Conservation (phyloP, 495 filamentous ascomycete species). For the Neurospora sp. region DNA sequence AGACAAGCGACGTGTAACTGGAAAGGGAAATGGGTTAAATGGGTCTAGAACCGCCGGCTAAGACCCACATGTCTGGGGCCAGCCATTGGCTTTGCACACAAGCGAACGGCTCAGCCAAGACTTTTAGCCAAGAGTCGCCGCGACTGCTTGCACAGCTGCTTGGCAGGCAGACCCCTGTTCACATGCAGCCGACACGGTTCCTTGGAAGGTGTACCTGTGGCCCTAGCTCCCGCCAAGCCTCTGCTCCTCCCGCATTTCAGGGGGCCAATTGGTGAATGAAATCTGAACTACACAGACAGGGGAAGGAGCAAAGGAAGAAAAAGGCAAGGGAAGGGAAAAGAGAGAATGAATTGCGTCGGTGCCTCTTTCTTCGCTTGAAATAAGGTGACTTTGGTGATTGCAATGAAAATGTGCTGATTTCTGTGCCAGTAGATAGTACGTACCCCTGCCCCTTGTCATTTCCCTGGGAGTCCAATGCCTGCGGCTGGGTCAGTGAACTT, state of each 20-base stretch:
- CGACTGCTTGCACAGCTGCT: neutral
- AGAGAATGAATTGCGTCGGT: neutral
- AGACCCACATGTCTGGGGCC: neutral
- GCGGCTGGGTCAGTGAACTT: neutral
- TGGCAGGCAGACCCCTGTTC: neutral
- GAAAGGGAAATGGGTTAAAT: constrained; percentile 5
- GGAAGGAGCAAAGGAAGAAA: neutral
- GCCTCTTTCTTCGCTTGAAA: neutral
- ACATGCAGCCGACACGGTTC: neutral
- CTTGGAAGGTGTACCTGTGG: neutral
- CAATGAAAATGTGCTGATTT: neutral
- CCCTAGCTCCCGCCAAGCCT: neutral
- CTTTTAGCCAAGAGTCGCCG: constrained; percentile 3
- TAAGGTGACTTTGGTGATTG: neutral
- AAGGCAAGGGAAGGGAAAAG: neutral
- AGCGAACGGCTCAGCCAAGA: neutral
- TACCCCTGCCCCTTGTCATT: neutral
- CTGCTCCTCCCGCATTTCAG: neutral
- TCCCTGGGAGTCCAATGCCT: neutral
- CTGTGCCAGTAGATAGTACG: neutral
- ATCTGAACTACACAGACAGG: neutral
- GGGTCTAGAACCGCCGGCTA: neutral
- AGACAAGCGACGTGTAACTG: neutral
- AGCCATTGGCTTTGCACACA: neutral
- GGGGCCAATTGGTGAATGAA: neutral